Evolutionary conservation across 2,329 filamentous ascomycete genomes (phyloP), one percentile per base, ranked within the genome.

Genomic region (Pezicula neosporulosa): DNA sequence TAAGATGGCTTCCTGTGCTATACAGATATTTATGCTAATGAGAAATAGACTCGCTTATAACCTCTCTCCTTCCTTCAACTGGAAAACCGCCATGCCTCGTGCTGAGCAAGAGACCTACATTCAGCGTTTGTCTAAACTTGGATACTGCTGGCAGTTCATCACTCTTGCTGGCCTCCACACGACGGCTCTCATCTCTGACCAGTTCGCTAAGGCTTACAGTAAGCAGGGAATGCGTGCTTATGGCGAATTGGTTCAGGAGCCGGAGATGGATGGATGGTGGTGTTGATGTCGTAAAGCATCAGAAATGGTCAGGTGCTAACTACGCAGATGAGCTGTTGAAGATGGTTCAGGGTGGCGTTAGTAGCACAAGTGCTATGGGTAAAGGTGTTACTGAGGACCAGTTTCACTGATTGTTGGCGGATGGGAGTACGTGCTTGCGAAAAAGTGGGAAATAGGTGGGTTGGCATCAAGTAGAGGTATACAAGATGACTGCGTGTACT

Each of bases 91-190:
- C 63, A 97, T 97, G 92, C 81, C 90, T 42, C 84, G 88, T 60
- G 79, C 81, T 48, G 93, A 97, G 70, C 94, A 99, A 75, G 90
- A 96, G 76, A 99, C 94, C 18, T 99, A 97, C 77, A 99, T 99
- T 76, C 78, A 85, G 57, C 89, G 94, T 39, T 87, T 99, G 38
- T 91, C 86, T 55, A 66, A 76, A 56, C 82, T 99, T 45, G 94
- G 94, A 57, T 99, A 99, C 82, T 96, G 90, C 83, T 99, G 94
- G 94, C 94, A 99, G 73, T 99, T 99, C 80, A 99, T 99, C 77
- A 99, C 94, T n/a, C 83, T 99, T 44, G 94, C 93, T 5, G 94
- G 94, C 61, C 81, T 99, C 67, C 94, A 99, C 78, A 96, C 90
- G 56, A 97, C 90, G 4, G 94, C 93, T 36, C 83, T 99, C 48